phyloP scores from a whole-genome alignment of 1,284 basidiomycete genomes.

The Cutaneotrichosporon sp. region DNA sequence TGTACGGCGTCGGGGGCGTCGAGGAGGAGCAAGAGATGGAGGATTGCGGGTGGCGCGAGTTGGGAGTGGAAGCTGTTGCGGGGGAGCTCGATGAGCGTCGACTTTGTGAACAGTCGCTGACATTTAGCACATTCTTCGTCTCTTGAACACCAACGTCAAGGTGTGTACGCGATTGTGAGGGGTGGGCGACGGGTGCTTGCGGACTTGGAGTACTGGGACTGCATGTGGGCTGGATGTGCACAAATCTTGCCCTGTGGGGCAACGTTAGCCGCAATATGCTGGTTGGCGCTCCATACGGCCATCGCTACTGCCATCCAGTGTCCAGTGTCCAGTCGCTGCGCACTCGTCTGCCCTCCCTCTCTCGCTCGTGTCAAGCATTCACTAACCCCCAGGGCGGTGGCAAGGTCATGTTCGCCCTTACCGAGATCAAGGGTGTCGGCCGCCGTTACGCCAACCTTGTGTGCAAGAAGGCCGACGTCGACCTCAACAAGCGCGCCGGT shows the following conservation, averaged over 20 bases:
- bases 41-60: background rate
- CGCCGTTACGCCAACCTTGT: slow-evolving; percentile 98
- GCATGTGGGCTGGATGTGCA: too few species aligned
- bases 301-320: too few species aligned
- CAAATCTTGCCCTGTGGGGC: too few species aligned
- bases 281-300: too few species aligned
- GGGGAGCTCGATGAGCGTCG: background rate
- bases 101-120: slow-evolving; percentile 1
- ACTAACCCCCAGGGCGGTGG: slow-evolving; percentile 2
- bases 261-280: too few species aligned
- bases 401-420: slow-evolving; percentile 95
- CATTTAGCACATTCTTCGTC: slow-evolving; percentile 86
- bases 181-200: background rate
- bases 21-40: too few species aligned
- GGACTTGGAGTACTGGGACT: too few species aligned
- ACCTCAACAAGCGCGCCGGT: slow-evolving; percentile 94
- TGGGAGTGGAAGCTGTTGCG: too few species aligned
- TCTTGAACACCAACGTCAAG: slow-evolving; percentile 99
- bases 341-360: background rate
- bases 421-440: slow-evolving; percentile 99
- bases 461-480: slow-evolving; percentile 99
- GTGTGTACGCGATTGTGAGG: slow-evolving; percentile 37
- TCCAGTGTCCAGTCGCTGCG: background rate
- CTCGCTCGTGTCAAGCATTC: background rate
- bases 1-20: too few species aligned